Evolutionary conservation across 805 yeast species (phyloP).

Genomic region (Teunomyces tritomae): DNA sequence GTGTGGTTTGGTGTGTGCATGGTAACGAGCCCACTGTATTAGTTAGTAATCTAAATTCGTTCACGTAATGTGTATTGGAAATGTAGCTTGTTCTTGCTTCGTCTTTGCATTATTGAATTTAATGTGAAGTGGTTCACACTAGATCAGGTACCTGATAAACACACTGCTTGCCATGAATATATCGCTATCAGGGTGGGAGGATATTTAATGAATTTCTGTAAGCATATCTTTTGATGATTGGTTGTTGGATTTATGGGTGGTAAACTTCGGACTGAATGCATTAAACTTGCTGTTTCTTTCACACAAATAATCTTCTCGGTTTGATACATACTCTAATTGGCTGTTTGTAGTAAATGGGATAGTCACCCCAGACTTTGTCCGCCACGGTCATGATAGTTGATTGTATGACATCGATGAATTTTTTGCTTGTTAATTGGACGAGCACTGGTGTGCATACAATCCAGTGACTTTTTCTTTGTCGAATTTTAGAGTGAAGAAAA

Average conservation of each 20-base stretch:
- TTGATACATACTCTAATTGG: constrained; percentile 57
- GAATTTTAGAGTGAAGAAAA: background rate
- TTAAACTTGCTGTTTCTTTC: background rate
- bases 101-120: too few relatives aligned
- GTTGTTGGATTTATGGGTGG: too few relatives aligned
- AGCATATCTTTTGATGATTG: too few relatives aligned
- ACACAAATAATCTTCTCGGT: background rate
- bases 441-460: constrained; percentile 1
- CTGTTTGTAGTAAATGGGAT: constrained; percentile 59
- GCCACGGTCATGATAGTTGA: constrained; percentile 13
- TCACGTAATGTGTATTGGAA: background rate
- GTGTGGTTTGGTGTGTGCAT: constrained; percentile 75
- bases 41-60: constrained; percentile 12
- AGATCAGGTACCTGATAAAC: background rate
- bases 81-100: background rate
- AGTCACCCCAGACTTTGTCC: constrained; percentile 45
- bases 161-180: too few relatives aligned
- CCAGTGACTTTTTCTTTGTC: too few relatives aligned
- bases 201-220: too few relatives aligned
- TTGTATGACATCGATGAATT: constrained; percentile 3
- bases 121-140: background rate
- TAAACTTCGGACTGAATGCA: too few relatives aligned
- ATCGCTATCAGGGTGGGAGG: too few relatives aligned
- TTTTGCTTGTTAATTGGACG: constrained; percentile 4
- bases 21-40: constrained; percentile 66